Evolutionary conservation across 2,329 filamentous ascomycete genomes (phyloP), one percentile per base, ranked within the genome.

Genomic region (Alternaria gaisen): DNA sequence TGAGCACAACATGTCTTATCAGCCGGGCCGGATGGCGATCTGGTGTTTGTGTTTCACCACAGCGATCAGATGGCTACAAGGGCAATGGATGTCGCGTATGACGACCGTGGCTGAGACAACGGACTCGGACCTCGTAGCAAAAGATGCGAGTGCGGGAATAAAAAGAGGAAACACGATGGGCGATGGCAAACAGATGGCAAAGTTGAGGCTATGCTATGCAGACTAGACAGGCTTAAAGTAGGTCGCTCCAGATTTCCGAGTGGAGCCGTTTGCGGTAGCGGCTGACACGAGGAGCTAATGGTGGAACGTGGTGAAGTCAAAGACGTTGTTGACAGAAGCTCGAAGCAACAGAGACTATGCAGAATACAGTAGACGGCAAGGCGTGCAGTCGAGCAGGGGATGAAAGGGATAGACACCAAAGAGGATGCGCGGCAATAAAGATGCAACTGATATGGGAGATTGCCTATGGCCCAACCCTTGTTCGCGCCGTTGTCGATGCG

Each of bases 31-130:
- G 30, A 59, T 50, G 57, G 34, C 52, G 24, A 50, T 48, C 14
- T 50, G n/a, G 38, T 56, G 57, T 42, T 38, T 18, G 52, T 55
- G 57, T 60, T 60, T 60, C 57, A 60, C 44, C n/a, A 58, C 48
- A 32, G 40, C 55, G 36, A 24, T 40, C 53, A 53, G 32, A 34
- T 34, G 18, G 48, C 32, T 40, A 41, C 41, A 40, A 46, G 41
- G 41, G 50, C 56, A n/a, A n/a, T 38, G 28, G 8, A 55, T 41
- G 53, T 55, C 53, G 42, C 42, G 53, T 42, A 55, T 43, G 46
- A 30, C 46, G 18, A 18, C 10, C 34, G 10, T n/a, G 42, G 9
- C 41, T 58, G 48, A 54, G 41, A 58, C 42, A 28, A 36, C 10
- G 30, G 51, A 24, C 28, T 18, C 26, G 51, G 20, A 36, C 32